Base-by-base conservation (phyloP, 108 stramenopile species). In the Pinguiococcus pyrenoidosus region DNA sequence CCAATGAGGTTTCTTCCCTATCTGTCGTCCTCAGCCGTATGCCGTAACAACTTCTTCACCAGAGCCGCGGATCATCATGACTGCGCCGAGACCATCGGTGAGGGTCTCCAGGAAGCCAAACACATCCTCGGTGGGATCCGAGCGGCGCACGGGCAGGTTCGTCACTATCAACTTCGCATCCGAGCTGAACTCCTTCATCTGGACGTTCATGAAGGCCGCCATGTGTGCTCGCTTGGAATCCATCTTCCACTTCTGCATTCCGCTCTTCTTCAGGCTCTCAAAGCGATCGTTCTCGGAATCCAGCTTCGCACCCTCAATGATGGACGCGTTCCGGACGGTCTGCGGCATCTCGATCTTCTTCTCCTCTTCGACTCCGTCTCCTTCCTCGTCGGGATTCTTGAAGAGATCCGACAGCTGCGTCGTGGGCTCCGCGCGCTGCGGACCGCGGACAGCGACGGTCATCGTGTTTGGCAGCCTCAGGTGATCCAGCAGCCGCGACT, bases 21-120 rank as follows among this genome's bases (percentile, higher is more conserved):
- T n/a, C n/a, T n/a, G n/a, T n/a, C n/a, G n/a, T n/a, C n/a, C n/a
- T n/a, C n/a, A 81, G 34, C 74, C 75, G 68, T 74, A 78, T 28
- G 56, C 50, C 7, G 80, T 82, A 16, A 79, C 71, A 9, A 82
- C 77, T 62, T 84, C 83, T 13, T 59, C 46, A 13, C 83, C 83
- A 1, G 77, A 56, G 35, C 80, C 80, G 36, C 83, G 44, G 14
- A 84, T 71, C 41, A 84, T 48, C 34, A 81, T 30, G 23, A 71
- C 66, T 44, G 75, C 63, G 18, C 58, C 55, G 28, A 84, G 41
- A 1, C 61, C 72, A 4, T 66, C 35, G 22, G 62, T 54, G 25
- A 75, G 54, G 9, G 65, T 50, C 35, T 80, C 73, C 13, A 77
- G 56, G 48, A 66, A 79, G 24, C 69, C 29, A 22, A 78, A 50